Evolutionary conservation across 78 protist species (phyloP).

Genomic region (Speleostelium caveatum): DNA sequence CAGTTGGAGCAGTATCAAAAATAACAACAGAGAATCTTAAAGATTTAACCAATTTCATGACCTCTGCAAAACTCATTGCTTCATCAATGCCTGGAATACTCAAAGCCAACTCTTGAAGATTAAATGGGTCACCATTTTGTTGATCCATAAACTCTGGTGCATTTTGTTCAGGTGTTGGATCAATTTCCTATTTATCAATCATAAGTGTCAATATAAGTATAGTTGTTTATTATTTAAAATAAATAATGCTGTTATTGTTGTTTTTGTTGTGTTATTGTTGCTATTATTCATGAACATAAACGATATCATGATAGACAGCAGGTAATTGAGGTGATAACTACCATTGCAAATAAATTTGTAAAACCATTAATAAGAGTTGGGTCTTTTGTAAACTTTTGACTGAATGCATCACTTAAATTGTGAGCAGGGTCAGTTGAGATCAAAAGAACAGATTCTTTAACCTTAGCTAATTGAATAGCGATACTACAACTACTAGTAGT

Average conservation of each 20-base stretch:
- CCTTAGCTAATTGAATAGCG: conserved; percentile 79
- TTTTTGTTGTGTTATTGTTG: too few relatives aligned
- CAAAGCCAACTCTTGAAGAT: conserved; percentile 71
- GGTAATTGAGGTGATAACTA: background rate
- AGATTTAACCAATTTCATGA: conserved; percentile 90
- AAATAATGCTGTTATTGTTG: background rate
- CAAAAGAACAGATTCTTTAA: conserved; percentile 89
- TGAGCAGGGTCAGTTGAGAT: conserved; percentile 99
- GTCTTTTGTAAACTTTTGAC: conserved; percentile 90
- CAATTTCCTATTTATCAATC: conserved; percentile 62
- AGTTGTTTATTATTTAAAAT: background rate
- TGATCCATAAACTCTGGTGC: conserved; percentile 80
- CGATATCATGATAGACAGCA: background rate
- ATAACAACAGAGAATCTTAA: conserved; percentile 92
- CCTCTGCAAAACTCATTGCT: conserved; percentile 93
- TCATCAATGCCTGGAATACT: conserved; percentile 98
- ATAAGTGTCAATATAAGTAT: background rate
- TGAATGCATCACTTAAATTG: conserved; percentile 96
- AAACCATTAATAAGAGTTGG: conserved; percentile 93
- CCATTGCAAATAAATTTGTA: conserved; percentile 93
- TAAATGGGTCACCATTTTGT: background rate
- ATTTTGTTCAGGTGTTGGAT: conserved; percentile 74
- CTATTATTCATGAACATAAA: background rate
- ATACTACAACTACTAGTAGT: conserved; percentile 86
- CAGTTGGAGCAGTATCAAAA: conserved; percentile 99